phyloP scores from a whole-genome alignment of 2,329 filamentous ascomycete genomes.

The Lecanicillium sp. region DNA sequence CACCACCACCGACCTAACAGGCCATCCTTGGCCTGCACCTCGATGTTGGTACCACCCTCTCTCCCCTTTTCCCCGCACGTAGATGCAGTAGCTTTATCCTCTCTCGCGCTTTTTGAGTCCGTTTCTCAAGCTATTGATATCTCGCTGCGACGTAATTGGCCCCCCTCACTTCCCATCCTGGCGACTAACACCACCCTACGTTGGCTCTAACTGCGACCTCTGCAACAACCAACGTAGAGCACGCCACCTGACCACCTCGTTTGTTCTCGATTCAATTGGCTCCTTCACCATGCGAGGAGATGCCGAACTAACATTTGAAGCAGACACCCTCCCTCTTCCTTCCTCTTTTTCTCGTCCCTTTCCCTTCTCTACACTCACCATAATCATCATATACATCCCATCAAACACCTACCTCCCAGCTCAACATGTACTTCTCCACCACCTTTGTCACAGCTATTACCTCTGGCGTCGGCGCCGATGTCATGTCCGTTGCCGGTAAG shows the following conservation, averaged over 20 bases:
- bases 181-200: too few species aligned
- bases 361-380: not conserved
- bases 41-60: not conserved
- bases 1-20: too few species aligned
- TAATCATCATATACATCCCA: not conserved
- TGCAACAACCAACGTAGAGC: too few species aligned
- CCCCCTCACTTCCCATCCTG: too few species aligned
- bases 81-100: not conserved
- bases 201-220: too few species aligned
- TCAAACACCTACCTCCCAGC: too few species aligned
- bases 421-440: slow-evolving; percentile 8
- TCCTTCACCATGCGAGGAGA: too few species aligned
- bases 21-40: not conserved
- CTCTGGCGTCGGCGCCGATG: slow-evolving; percentile 4
- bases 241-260: too few species aligned
- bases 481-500: slow-evolving; percentile 1
- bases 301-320: too few species aligned
- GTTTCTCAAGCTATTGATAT: slow-evolving; percentile 1
- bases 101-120: not conserved
- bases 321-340: not conserved
- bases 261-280: too few species aligned
- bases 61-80: not conserved
- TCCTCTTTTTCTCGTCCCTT: not conserved
- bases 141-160: too few species aligned
- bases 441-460: slow-evolving; percentile 7